Evolutionary conservation across 106 monocot genomes (phyloP), one percentile per base, ranked within the genome.

Genomic region (Dioscorea dumetorum): DNA sequence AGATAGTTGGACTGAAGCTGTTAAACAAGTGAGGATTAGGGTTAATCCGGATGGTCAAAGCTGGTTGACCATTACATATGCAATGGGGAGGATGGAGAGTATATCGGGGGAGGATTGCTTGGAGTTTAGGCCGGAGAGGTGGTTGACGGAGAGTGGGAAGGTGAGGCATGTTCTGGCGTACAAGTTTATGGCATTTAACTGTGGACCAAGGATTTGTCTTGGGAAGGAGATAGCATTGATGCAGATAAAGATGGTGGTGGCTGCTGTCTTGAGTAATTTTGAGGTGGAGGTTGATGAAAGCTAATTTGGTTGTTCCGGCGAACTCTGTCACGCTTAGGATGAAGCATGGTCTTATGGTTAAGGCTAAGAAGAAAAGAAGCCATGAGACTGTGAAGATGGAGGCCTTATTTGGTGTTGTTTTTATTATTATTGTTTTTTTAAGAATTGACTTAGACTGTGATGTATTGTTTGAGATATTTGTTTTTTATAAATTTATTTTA

Each of bases 61-160:
- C n/a, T n/a, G n/a, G n/a, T n/a, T n/a, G n/a, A n/a, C n/a, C n/a
- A n/a, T n/a, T n/a, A n/a, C n/a, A n/a, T n/a, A n/a, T 28, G 28
- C 28, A 28, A 28, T 28, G 28, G 28, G 28, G 57, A 57, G 73
- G 62, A 48, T 73, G 73, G 57, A 34, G 5, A 48, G 57, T 33
- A 24, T 73, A 13, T 73, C 57, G 65, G 64, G 57, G 8, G 12
- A 52, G 18, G 64, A 73, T 41, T 65, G 56, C 65, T 9, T 9
- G 73, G 65, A 73, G 64, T 73, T 73, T 57, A 34, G 21, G 65
- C 73, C 73, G 54, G 73, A 73, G 57, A 24, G 73, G 57, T 73
- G 73, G 73, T 63, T 76, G 9, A 17, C 56, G 18, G 64, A 57
- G 32, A n/a, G 10, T 6, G 73, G 73, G n/a, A 64, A 22, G 57